Evolutionary conservation across 148 eudicot genomes (phyloP), one percentile per base, ranked within the genome.

Genomic region (Silene uniflora): DNA sequence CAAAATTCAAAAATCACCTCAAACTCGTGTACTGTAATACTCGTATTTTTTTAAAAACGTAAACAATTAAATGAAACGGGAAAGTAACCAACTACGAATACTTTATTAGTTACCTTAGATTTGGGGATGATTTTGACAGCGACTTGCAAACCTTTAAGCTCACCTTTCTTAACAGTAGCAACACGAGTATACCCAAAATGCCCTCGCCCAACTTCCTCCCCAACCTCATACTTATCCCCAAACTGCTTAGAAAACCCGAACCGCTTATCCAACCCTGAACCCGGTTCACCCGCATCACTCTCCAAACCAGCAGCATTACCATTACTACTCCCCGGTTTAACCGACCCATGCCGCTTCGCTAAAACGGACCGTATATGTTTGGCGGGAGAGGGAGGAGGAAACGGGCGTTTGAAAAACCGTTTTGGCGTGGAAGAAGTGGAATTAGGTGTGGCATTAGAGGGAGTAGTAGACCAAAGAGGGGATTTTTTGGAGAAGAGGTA

Each of bases 141-240:
- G 62, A 92, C 91, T 46, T 87, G 89, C 73, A 82, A 86, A 2
- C 93, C 97, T 82, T 86, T 91, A 35, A 85, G 79, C 32, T 89
- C 91, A 9, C 98, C 97, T 71, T 92, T 95, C 86, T 87, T 90
- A 64, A 80, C 83, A 81, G 82, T 85, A 14, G 93, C 98, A 54
- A 77, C 81, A 39, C 96, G 84, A 54, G 98, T 95, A 78, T 92
- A 90, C 77, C 97, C 98, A 86, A 95, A 95, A 88, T 95, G 97
- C 77, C 98, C 98, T 81, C 96, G 86, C 59, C 98, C 97, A 19
- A 95, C 93, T 83, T 95, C 98, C 24, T 89, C 97, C 52, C 98
- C 98, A 0, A 95, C 62, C 83, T 91, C 97, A 80, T 92, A 95
- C 85, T 85, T 89, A 72, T 74, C 89, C 62, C 73, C 79, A 42